Base-by-base conservation (phyloP, 768 basidiomycete species). In the Rhizopogon salebrosus region DNA sequence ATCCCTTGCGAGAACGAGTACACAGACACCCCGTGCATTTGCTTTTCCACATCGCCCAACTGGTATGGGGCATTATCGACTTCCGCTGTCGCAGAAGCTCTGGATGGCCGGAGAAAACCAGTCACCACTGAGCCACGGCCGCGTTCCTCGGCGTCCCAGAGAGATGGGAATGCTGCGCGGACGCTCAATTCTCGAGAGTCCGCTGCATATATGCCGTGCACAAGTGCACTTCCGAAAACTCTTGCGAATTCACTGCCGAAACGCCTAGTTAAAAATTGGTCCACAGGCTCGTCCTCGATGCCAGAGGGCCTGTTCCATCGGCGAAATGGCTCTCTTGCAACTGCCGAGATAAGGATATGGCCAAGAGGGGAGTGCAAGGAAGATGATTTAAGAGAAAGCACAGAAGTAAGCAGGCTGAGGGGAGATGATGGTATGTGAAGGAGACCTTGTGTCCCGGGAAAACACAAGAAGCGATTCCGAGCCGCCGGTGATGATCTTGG, bases 161-260 rank as follows among this genome's bases (percentile, higher is more conserved):
- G 58, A 2, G 74, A 70, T 0, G 90, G 87, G 62, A 97, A 92
- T 1, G 91, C 81, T 2, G 92, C 78, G 3, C 85, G 80, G 3
- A 92, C 74, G 54, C 89, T 91, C 16, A 98, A 69, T 37, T 72
- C 61, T 2, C 88, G 72, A 2, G 93, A 80, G 61, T 95, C 92
- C 0, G 92, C 82, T 1, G 92, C 93, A 64, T 98, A 98, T 51
- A 98, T 89, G 0, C 95, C 95, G 62, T 97, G 95, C 1, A 93
- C 82, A 53, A 97, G 72, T 0, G 95, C 87, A 31, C 78, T 91
- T 63, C 88, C 83, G 51, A 98, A 77, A 3, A 79, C 77, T 14
- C 83, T 78, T 1, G 95, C 92, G 59, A 95, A 80, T 2, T 75
- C 67, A 6, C 75, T 65, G 0, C 92, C 90, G 52, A 97, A 88